A percentile compares a stretch with the other conserved stretches of the same genome.
Conservation (phyloP, 129 eudicot species). For the Helichrysum umbraculigerum region DNA sequence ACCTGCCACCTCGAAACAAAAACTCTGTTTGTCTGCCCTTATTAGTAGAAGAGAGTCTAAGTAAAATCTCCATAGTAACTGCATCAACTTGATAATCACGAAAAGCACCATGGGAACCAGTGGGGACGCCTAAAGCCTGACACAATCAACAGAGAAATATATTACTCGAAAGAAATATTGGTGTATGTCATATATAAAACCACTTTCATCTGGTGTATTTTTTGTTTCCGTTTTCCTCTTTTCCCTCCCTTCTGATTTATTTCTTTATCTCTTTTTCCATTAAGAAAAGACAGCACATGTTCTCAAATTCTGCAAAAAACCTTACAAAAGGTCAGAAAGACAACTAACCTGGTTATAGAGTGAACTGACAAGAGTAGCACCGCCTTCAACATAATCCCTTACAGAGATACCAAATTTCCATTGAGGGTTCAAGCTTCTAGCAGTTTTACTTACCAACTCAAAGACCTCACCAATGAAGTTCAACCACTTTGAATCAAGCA, state of each 20-base stretch:
- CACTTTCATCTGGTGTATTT: slow-evolving; percentile 17
- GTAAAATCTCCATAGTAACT: slow-evolving; percentile 72
- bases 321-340: slow-evolving; percentile 16
- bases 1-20: slow-evolving; percentile 80
- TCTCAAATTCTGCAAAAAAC: slow-evolving; percentile 2
- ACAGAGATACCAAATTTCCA: slow-evolving; percentile 84
- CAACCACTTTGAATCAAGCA: slow-evolving; percentile 69
- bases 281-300: neutral
- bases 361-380: slow-evolving; percentile 91
- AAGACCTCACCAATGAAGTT: slow-evolving; percentile 53
- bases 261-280: neutral
- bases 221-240: neutral
- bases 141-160: slow-evolving; percentile 14
- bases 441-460: slow-evolving; percentile 62
- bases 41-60: slow-evolving; percentile 40
- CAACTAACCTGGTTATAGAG: slow-evolving; percentile 77
- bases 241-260: neutral
- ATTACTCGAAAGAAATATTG: neutral
- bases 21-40: slow-evolving; percentile 50
- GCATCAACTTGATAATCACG: slow-evolving; percentile 99
- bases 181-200: slow-evolving; percentile 6
- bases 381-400: slow-evolving; percentile 81
- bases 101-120: slow-evolving; percentile 97
- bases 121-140: slow-evolving; percentile 95
- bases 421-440: slow-evolving; percentile 68